Conservation (phyloP, 2,329 filamentous ascomycete species). For the Decorospora gaudefroyi region DNA sequence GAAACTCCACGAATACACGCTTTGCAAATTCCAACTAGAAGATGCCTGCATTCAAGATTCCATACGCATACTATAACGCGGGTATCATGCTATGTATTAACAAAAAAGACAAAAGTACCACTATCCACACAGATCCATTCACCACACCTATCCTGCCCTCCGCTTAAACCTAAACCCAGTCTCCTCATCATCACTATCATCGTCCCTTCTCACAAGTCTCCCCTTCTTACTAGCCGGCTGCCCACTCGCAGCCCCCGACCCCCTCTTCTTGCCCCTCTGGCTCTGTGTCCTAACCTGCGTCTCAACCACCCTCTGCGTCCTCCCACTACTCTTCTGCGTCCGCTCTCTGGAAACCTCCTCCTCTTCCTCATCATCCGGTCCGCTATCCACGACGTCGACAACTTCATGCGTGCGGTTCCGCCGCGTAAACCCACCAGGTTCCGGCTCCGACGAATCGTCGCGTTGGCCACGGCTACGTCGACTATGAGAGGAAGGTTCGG, state of each 20-base stretch:
- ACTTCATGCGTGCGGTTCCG: constrained; percentile 26
- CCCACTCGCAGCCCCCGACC: constrained; percentile 25
- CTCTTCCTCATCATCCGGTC: constrained; percentile 37
- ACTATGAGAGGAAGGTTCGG: constrained; percentile 22
- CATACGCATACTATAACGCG: neutral
- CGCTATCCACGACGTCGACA: constrained; percentile 42
- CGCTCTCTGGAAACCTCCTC: constrained; percentile 26
- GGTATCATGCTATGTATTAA: constrained; percentile 11
- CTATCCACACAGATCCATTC: neutral
- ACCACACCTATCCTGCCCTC: constrained; percentile 10
- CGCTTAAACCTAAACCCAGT: constrained; percentile 60
- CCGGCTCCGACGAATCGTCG: constrained; percentile 34
- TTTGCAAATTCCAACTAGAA: neutral
- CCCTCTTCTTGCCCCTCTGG: constrained; percentile 39
- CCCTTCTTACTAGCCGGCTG: constrained; percentile 39
- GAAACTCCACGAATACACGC: constrained; percentile 10
- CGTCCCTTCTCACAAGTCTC: constrained; percentile 36
- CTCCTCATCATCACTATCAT: constrained; percentile 63
- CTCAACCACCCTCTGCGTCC: constrained; percentile 34
- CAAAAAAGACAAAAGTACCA: neutral
- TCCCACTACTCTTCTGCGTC: constrained; percentile 31
- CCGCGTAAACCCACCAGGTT: constrained; percentile 39
- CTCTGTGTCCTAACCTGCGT: constrained; percentile 38
- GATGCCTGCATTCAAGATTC: neutral
- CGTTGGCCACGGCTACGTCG: constrained; percentile 7